Evolutionary conservation across 192 early-diverging fungal genomes (phyloP).

Genomic region (Pecoramyces ruminantium): DNA sequence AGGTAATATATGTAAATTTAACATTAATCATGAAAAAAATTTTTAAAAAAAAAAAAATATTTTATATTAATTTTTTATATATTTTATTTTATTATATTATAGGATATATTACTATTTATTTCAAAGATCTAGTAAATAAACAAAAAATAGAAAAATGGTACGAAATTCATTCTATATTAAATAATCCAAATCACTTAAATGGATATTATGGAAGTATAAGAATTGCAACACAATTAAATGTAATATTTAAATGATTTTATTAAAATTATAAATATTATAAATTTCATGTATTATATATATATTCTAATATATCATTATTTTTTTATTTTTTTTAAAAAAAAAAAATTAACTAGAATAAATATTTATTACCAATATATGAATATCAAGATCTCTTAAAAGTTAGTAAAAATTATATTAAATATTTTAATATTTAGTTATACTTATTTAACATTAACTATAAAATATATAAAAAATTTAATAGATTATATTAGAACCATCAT

Average conservation of each 20-base stretch:
- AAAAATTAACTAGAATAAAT: background rate
- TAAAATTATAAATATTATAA: too few relatives aligned
- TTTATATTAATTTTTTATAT: too few relatives aligned
- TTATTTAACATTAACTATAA: too few relatives aligned
- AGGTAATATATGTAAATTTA: background rate
- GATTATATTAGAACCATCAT: constrained; percentile 17
- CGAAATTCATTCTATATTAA: background rate
- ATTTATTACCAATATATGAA: background rate
- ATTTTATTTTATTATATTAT: too few relatives aligned
- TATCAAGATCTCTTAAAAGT: background rate
- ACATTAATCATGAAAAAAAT: too few relatives aligned
- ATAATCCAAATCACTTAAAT: background rate
- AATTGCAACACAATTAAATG: background rate
- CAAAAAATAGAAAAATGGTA: background rate
- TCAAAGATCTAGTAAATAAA: background rate
- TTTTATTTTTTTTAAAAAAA: too few relatives aligned
- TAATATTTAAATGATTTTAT: background rate
- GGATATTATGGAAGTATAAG: background rate
- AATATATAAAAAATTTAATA: background rate
- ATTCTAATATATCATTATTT: too few relatives aligned
- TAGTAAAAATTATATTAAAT: too few relatives aligned
- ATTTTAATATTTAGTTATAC: too few relatives aligned
- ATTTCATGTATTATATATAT: too few relatives aligned
- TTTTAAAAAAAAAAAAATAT: too few relatives aligned
- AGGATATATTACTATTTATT: background rate